Percentiles rank a stretch among this genome's conserved stretches.
These are phyloP conservation scores for Colletotrichum gigasporum DNA, from an alignment of 2,329 filamentous ascomycete genomes.

Conservation along the genomic window DNA sequence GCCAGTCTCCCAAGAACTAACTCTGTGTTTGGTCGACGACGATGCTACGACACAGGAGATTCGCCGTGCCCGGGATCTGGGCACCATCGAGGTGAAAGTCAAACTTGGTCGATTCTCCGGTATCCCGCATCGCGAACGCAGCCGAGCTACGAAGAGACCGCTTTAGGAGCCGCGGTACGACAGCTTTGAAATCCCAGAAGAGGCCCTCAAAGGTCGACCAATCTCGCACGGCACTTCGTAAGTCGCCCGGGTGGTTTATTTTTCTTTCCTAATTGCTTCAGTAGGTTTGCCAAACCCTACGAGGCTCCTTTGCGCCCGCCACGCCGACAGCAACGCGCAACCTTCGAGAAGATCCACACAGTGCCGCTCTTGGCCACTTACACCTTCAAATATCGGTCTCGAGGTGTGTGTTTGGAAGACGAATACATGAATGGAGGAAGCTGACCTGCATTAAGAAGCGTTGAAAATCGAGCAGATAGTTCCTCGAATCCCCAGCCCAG, in stretches of 20 bases:
- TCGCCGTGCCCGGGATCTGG: slow-evolving; percentile 34
- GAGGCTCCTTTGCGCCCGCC: background rate
- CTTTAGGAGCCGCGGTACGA: slow-evolving; percentile 14
- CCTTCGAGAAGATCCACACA: slow-evolving; percentile 6
- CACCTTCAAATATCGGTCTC: slow-evolving; percentile 44
- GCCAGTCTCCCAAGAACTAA: background rate
- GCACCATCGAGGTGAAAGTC: slow-evolving; percentile 38
- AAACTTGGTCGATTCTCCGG: slow-evolving; percentile 13
- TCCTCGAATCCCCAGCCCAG: slow-evolving; percentile 35
- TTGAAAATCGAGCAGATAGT: slow-evolving; percentile 43
- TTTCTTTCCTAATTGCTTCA: background rate
- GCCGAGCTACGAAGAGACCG: background rate
- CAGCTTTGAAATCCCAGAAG: slow-evolving; percentile 40
- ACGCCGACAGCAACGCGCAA: background rate
- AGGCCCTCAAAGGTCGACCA: slow-evolving; percentile 44
- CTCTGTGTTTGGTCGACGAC: slow-evolving; percentile 30
- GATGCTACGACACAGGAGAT: slow-evolving; percentile 31
- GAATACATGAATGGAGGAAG: background rate
- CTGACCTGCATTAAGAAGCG: slow-evolving; percentile 35
- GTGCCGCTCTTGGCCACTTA: slow-evolving; percentile 38
- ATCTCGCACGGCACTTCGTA: slow-evolving; percentile 45
- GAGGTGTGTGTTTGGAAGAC: slow-evolving; percentile 18
- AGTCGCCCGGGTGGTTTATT: no score
- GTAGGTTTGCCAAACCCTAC: background rate
- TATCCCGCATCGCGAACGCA: background rate